phyloP scores from a whole-genome alignment of 768 basidiomycete species.

The Calocera viscosa region DNA sequence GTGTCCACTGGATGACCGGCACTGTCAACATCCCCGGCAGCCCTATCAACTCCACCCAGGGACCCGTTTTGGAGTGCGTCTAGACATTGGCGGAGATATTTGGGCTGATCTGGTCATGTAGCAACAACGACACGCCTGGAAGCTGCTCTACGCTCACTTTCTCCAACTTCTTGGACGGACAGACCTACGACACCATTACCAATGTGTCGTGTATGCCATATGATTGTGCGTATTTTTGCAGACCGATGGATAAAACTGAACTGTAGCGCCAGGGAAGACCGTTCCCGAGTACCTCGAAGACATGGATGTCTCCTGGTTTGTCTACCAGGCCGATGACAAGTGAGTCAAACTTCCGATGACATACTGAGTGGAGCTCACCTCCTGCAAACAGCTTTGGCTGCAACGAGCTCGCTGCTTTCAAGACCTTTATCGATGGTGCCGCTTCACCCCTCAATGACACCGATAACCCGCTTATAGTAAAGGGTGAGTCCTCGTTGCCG shows the following conservation, averaged over 20 bases:
- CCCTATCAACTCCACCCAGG: slow-evolving; percentile 11
- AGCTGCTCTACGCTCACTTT: neutral
- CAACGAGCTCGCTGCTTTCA: slow-evolving; percentile 2
- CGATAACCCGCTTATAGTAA: neutral
- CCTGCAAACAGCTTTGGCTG: slow-evolving; percentile 4
- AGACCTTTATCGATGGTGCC: neutral
- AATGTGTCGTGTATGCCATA: slow-evolving; percentile 14
- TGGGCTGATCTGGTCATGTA: neutral
- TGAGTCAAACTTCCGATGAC: too few species aligned
- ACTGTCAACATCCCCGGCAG: slow-evolving; percentile 15
- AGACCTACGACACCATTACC: neutral
- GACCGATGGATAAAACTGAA: neutral
- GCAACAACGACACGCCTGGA: slow-evolving; percentile 16
- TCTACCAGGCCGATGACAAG: neutral
- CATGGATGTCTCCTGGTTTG: neutral
- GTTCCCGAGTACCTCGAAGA: neutral
- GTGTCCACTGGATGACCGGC: slow-evolving; percentile 13
- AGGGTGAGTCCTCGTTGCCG: too few species aligned
- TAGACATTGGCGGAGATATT: too few species aligned
- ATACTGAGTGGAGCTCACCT: too few species aligned
- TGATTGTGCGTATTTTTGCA: neutral
- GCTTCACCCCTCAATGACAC: neutral
- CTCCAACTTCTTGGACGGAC: neutral
- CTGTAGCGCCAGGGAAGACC: slow-evolving; percentile 7
- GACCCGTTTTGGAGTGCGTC: slow-evolving; percentile 2